Base-by-base conservation (phyloP, 345 rosid genomes). In the Eucalyptus polyanthemos region DNA sequence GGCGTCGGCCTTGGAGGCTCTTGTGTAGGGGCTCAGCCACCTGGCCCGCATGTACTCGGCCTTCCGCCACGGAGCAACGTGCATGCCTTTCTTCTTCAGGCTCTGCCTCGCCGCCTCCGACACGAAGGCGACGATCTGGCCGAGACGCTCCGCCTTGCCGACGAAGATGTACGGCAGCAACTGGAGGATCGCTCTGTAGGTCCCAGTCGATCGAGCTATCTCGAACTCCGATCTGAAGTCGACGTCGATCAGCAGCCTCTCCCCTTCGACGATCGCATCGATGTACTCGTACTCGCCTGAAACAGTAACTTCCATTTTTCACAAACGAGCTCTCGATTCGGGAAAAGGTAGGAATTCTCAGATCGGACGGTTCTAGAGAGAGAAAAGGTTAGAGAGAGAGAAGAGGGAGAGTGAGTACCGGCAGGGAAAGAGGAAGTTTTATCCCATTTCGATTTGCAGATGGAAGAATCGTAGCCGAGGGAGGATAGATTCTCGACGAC, bases 151-250 rank as follows among this genome's bases (percentile, higher is more conserved):
- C 37, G 96, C 88, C 91, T 96, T 97, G 3, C 99, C 99, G 87
- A 97, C 98, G 91, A 96, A 97, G 45, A 98, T 94, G 90, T 90
- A 92, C 88, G 99, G 99, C 88, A 98, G 92, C 80, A 91, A 90
- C 91, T 95, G 98, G 72, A 98, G 96, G 47, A 97, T 88, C 76
- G 96, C 93, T 88, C 93, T 98, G 93, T 95, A 98, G 3, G 95
- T 90, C 50, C 94, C 93, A 3, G 98, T 98, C 45, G 98, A 94
- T 87, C 99, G 92, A 29, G 97, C 99, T 34, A 97, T 95, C 86
- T 97, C 99, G 92, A 98, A 98, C 93, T 98, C 99, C 31, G 99
- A 98, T 92, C 98, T 91, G 90, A 98, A 98, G 91, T 98, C 99
- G 21, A 96, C 88, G 90, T 98, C 99, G 67, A 98, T 89, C 91